Evolutionary conservation across 2,329 filamentous ascomycete species (phyloP), one percentile per base, ranked within the genome.

Genomic region (Penicillium sp.): DNA sequence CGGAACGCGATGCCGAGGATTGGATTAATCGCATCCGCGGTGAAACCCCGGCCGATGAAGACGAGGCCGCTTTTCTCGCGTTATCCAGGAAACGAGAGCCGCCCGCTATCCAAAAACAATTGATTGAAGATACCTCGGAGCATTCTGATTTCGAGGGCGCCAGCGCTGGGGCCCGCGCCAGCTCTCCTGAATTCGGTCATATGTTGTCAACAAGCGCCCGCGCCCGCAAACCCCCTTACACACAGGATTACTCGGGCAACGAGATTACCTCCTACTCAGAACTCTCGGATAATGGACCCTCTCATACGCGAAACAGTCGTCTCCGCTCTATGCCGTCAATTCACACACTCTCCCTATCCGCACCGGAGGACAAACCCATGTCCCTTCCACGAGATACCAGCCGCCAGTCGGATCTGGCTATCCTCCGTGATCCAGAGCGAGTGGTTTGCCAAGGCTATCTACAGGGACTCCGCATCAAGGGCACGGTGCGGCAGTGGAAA

Each of bases 361-460:
- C 68, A 47, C 66, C 76, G 56, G 59, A 70, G 62, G 64, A 74
- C 56, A 64, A 71, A 68, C 73, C 76, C 42, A 70, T 76, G 24
- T 70, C 76, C 1, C 64, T 73, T 9, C 70, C 73, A 13, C 83
- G 86, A 50, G 91, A 89, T 57, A 73, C 82, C 9, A 90, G 87
- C 74, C 89, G 91, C 71, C 77, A 85, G 56, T 90, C 88, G 69
- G 86, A 80, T 33, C 60, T 79, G 30, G 80, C 78, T 44, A 83
- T 56, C 76, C 68, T 82, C 44, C 84, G 89, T 58, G 92, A 95
- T 65, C 88, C 90, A 0, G 93, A 97, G 75, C 89, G 93, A 28
- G 90, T 98, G n/a, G 86, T 98, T 49, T 97, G 91, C 85, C 93
- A 98, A 74, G 93, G 94, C 56, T 93, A 92, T 84, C 86, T 98